Base-by-base conservation (phyloP, 2,329 filamentous ascomycete species). In the Aspergillus carbonarius region DNA sequence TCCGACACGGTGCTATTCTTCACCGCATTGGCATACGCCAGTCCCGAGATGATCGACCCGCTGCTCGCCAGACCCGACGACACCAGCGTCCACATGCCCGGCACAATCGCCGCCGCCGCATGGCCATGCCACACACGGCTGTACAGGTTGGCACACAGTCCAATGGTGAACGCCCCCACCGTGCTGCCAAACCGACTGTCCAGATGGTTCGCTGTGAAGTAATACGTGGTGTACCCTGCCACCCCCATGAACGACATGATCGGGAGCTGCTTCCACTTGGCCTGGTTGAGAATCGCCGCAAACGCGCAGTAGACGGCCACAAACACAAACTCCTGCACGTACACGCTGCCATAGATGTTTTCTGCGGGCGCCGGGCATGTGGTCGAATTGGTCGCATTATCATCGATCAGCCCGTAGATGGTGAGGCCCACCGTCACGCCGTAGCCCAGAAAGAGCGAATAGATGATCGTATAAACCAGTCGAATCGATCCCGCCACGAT, bases 41-140 rank as follows among this genome's bases (percentile, higher is more conserved):
- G 75, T 8, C 84, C 84, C 1, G 79, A 76, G 5, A 86, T 78
- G 23, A 87, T 71, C 30, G 78, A 81, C 1, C 84, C 84, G 51
- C 77, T 79, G 0, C 84, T 82, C 5, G 83, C 82, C 18, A 87
- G 72, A 2, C 84, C 84, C 2, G 79, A 83, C 1, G 84, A 85
- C 0, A 87, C 84, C 62, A 85, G 83, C 2, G 86, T 82, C 64
- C 95, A 96, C 64, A 96, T 95, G 8, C 89, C 92, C 0, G 92
- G 92, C 12, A 96, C 79, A 81, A 96, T 90, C 3, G 90, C 88
- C 0, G 91, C 90, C 0, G 91, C 91, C 0, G 92, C 92, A 3
- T 96, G 83, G 1, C 89, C 90, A 70, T 92, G 91, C 18, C 88
- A 73, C 37, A 81, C 68, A 2, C 90, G 84, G 7, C 88, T 88